Evolutionary conservation across 345 rosid species (phyloP), one percentile per base, ranked within the genome.

Genomic region (Citrus inodora): DNA sequence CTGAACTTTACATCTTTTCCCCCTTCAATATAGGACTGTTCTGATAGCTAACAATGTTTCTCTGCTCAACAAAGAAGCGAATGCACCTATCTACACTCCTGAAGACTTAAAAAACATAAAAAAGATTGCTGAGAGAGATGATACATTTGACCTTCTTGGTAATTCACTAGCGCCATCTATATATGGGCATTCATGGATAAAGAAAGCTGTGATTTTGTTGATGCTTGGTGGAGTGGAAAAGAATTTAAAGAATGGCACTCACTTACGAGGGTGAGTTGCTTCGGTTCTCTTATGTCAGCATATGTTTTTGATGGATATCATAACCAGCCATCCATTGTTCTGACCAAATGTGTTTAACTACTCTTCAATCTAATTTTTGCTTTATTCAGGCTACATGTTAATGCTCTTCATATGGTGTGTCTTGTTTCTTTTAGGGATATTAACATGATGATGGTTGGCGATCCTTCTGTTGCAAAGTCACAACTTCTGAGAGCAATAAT

Each of bases 391-490:
- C 4, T 35, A 14, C 73, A 59, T n/a, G 25, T 14, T 32, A 10
- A n/a, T 30, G 61, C 68, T 56, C 42, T 19, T 4, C n/a, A 37
- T 32, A 46, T 6, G 37, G 32, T 46, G 46, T 56, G 51, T 37
- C 73, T 64, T 24, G 25, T 69, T 80, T 65, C 65, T 88, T 78
- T 71, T 65, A 96, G 99, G 86, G 99, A 96, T 78, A 90, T 96
- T 78, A 96, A 96, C 84, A 94, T 96, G 99, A 94, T 96, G 99
- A 96, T 96, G 99, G 98, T 96, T 77, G 99, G 99, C 80, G 99
- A 96, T 86, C 99, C 99, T 74, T 96, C 99, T 73, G 98, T 96
- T 85, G 99, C 99, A 63, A 96, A 96, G 78, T 96, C 99, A 82
- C 99, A 96, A 84, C 97, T 96, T 75, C 78, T 96, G 81, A 89